Conservation (phyloP, 2,329 filamentous ascomycete genomes). For the Cytospora schulzeri region DNA sequence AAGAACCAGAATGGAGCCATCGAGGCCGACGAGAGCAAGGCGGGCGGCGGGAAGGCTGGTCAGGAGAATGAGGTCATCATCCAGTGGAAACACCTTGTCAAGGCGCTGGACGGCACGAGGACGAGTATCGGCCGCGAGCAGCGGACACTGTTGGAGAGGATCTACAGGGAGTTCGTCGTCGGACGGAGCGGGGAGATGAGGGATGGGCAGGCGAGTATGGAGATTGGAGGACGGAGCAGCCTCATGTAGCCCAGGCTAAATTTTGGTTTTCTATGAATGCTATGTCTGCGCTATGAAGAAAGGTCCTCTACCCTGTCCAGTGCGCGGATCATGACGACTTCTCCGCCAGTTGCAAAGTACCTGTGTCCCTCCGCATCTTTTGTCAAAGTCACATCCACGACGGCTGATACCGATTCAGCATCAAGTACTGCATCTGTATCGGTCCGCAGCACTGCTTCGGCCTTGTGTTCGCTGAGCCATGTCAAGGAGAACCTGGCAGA, state of each 20-base stretch:
- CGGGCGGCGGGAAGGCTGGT: conserved; percentile 11
- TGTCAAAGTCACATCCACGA: neutral
- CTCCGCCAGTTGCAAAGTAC: conserved; percentile 3
- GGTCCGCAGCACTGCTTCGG: neutral
- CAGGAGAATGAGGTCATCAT: conserved; percentile 71
- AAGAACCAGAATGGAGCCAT: conserved; percentile 34
- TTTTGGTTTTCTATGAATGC: neutral
- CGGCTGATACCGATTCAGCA: neutral
- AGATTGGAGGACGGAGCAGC: conserved; percentile 89
- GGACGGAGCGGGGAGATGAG: conserved; percentile 94
- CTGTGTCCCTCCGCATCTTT: neutral
- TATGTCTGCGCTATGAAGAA: neutral
- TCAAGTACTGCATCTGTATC: neutral
- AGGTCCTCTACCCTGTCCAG: neutral
- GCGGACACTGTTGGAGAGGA: conserved; percentile 70
- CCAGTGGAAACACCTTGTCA: conserved; percentile 78
- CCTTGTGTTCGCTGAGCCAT: neutral
- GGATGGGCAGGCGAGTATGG: conserved; percentile 86
- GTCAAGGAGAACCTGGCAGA: neutral
- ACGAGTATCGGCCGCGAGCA: conserved; percentile 83
- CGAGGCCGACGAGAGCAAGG: conserved; percentile 32
- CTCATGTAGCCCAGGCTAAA: conserved; percentile 67
- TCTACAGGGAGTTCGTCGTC: conserved; percentile 91
- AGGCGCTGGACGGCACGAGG: conserved; percentile 74
- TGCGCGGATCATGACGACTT: conserved; percentile 3